phyloP scores from a whole-genome alignment of 306 rosid genomes.

The Citrullus colocynthis region DNA sequence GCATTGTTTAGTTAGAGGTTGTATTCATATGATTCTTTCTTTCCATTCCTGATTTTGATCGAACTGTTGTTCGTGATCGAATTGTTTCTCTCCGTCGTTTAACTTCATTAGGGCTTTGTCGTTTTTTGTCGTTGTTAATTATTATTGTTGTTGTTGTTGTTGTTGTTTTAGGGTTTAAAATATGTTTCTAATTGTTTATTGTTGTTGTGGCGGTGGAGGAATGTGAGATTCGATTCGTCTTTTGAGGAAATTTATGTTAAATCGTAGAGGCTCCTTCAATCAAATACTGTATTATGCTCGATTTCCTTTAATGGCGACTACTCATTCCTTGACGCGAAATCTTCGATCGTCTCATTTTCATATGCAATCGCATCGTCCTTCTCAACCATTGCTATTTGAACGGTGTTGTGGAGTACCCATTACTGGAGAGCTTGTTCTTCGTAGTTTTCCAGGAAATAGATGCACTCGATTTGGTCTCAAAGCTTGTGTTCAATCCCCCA shows the following conservation, averaged over 20 bases:
- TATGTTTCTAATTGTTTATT: not conserved
- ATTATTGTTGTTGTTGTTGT: not conserved
- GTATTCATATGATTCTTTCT: not conserved
- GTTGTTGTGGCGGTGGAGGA: conserved; percentile 7
- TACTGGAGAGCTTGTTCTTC: conserved; percentile 1
- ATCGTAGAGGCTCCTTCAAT: not conserved
- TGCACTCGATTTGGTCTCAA: not conserved
- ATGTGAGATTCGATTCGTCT: not conserved
- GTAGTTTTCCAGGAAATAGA: not conserved
- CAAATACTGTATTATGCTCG: not conserved
- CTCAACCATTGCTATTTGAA: not conserved
- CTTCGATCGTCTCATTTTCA: not conserved
- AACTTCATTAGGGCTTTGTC: not conserved
- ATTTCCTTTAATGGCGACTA: conserved; percentile 5
- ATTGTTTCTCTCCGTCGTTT: not conserved
- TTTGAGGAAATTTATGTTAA: not conserved
- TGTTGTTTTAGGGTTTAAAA: not conserved
- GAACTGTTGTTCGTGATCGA: not conserved
- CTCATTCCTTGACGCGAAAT: not conserved
- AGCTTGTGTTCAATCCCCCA: conserved; percentile 3
- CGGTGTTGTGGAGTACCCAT: not conserved
- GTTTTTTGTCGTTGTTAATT: not conserved
- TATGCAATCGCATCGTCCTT: not conserved
- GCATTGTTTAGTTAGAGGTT: not conserved
- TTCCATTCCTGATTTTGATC: not conserved